Conservation (phyloP, 139 green algal genomes). For the Chlamydomonas schloesseri region DNA sequence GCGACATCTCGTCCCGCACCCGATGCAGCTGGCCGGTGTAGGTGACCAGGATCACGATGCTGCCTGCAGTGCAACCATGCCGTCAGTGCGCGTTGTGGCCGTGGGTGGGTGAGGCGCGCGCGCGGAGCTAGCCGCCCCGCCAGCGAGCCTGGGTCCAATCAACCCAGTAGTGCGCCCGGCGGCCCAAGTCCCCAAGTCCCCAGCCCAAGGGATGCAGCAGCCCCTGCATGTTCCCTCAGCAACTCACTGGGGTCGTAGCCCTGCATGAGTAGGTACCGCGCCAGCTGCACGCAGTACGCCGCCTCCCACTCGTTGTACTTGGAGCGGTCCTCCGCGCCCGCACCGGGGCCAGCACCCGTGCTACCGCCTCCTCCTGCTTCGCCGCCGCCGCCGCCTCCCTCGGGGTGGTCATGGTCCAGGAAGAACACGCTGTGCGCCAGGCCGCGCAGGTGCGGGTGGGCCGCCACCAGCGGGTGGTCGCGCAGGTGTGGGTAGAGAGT, state of each 20-base stretch:
- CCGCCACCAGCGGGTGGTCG: constrained; percentile 58
- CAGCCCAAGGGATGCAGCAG: no score
- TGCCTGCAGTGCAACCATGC: no score
- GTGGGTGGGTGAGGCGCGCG: no score
- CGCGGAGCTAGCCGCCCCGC: no score
- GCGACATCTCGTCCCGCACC: constrained; percentile 47
- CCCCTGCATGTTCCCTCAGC: no score
- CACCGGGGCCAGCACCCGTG: neutral
- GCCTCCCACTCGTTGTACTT: constrained; percentile 78
- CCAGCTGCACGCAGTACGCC: constrained; percentile 64
- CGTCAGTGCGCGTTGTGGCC: no score
- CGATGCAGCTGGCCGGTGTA: constrained; percentile 84
- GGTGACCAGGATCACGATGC: constrained; percentile 78
- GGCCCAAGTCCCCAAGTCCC: no score
- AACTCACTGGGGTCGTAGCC: constrained; percentile 64
- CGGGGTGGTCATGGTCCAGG: constrained; percentile 68
- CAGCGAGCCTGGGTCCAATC: no score
- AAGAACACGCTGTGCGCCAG: constrained; percentile 73
- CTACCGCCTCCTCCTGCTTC: no score
- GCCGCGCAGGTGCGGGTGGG: constrained; percentile 62
- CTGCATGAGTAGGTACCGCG: constrained; percentile 75
- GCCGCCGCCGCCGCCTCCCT: constrained; percentile 68
- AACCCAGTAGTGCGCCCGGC: no score
- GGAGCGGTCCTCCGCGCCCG: constrained; percentile 64
- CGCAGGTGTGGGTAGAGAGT: constrained; percentile 65